phyloP scores from a whole-genome alignment of 495 filamentous ascomycete species.

The Aspergillus sparsus region DNA sequence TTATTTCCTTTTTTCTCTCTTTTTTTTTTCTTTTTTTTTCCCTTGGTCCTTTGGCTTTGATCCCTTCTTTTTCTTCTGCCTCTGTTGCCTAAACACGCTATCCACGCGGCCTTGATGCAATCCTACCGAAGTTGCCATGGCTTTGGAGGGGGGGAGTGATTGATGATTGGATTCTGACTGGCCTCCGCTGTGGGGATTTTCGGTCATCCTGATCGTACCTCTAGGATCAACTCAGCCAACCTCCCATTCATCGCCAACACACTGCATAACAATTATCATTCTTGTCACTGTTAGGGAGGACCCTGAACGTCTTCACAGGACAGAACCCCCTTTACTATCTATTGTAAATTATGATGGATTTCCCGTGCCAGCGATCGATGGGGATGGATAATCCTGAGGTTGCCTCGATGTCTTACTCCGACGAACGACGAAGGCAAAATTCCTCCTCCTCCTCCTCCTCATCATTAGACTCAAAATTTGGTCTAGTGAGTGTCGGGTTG shows the following conservation, averaged over 20 bases:
- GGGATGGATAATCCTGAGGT: no score
- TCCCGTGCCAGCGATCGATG: no score
- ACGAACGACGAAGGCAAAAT: no score
- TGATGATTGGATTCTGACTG: not conserved
- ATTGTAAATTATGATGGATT: no score
- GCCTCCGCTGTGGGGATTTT: constrained; percentile 2
- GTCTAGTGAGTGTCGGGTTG: no score
- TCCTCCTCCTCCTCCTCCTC: no score
- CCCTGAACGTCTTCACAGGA: no score
- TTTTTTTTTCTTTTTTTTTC: not conserved
- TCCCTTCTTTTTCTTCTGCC: not conserved
- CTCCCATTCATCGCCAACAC: not conserved
- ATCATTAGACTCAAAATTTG: no score
- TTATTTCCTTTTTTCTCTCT: not conserved
- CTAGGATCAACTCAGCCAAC: not conserved
- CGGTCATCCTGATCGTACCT: not conserved
- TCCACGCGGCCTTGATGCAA: constrained; percentile 3
- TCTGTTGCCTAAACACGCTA: not conserved
- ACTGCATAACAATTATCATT: not conserved
- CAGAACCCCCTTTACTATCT: no score
- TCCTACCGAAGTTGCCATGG: not conserved
- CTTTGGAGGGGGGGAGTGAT: not conserved
- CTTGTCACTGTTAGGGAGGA: no score
- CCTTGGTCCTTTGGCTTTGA: no score
- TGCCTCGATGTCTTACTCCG: no score